Conservation (phyloP, 257 asterid genomes). For the Marsdenia floribunda region DNA sequence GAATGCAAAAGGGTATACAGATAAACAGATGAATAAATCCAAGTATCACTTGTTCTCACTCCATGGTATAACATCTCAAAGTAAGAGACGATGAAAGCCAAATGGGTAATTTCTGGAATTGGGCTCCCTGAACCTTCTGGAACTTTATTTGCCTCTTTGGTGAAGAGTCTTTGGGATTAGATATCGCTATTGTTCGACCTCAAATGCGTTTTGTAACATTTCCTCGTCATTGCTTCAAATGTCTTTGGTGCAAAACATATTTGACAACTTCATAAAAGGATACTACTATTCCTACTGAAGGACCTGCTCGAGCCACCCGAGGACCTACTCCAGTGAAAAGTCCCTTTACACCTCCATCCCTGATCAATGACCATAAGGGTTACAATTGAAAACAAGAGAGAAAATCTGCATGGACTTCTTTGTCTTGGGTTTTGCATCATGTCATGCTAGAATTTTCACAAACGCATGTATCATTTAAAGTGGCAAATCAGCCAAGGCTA, state of each 20-base stretch:
- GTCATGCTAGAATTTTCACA: background rate
- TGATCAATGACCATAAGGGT: constrained; percentile 19
- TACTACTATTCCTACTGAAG: constrained; percentile 84
- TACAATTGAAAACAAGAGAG: background rate
- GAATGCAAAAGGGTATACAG: background rate
- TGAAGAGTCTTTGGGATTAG: background rate
- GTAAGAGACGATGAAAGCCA: constrained; percentile 3
- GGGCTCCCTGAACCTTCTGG: background rate
- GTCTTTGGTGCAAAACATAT: constrained; percentile 41
- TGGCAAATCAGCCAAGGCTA: background rate
- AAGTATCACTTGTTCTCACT: background rate
- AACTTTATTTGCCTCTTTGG: background rate
- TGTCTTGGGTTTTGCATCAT: background rate
- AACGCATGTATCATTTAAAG: background rate
- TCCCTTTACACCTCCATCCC: constrained; percentile 71
- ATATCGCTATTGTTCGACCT: too few species aligned
- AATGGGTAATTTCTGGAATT: background rate
- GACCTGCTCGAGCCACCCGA: constrained; percentile 76
- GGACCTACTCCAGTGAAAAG: constrained; percentile 67
- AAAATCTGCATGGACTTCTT: background rate
- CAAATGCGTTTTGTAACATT: background rate
- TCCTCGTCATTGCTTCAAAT: constrained; percentile 6
- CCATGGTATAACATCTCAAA: constrained; percentile 1
- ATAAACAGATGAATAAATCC: background rate
- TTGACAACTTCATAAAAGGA: constrained; percentile 74